Conservation (phyloP, 2,329 filamentous ascomycete genomes). For the Sarocladium strictum region DNA sequence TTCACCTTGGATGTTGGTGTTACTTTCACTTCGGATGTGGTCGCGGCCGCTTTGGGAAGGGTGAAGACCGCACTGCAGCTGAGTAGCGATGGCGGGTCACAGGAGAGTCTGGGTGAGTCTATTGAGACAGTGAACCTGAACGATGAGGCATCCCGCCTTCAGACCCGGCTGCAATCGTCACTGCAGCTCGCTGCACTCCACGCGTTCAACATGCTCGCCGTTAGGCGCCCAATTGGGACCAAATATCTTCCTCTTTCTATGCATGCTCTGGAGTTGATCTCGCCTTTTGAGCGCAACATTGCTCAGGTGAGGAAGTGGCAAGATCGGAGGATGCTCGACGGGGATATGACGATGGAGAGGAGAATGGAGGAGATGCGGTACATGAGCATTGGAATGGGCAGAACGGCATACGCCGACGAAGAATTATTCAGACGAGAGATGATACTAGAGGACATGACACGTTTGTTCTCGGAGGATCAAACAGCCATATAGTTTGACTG, state of each 20-base stretch:
- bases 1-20: not conserved
- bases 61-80: not conserved
- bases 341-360: slow-evolving; percentile 13
- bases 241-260: slow-evolving; percentile 15
- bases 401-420: slow-evolving; percentile 14
- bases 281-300: slow-evolving; percentile 13
- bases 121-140: not conserved
- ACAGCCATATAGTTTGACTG: too few relatives aligned
- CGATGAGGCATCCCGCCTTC: not conserved
- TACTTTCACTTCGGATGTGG: not conserved
- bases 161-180: slow-evolving; percentile 9
- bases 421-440: slow-evolving; percentile 13
- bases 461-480: slow-evolving; percentile 9
- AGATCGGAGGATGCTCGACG: slow-evolving; percentile 13
- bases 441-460: slow-evolving; percentile 12
- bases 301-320: slow-evolving; percentile 1
- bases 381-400: slow-evolving; percentile 12
- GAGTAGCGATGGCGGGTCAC: not conserved
- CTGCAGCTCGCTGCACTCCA: slow-evolving; percentile 19
- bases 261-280: slow-evolving; percentile 11
- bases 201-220: slow-evolving; percentile 19
- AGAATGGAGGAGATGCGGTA: slow-evolving; percentile 15
- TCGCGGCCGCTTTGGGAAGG: not conserved
- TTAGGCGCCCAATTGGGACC: slow-evolving; percentile 16
- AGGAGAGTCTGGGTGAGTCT: not conserved